Base-by-base conservation (phyloP, 176 grass and related monocot genomes). In the Rhynchospora pubera region DNA sequence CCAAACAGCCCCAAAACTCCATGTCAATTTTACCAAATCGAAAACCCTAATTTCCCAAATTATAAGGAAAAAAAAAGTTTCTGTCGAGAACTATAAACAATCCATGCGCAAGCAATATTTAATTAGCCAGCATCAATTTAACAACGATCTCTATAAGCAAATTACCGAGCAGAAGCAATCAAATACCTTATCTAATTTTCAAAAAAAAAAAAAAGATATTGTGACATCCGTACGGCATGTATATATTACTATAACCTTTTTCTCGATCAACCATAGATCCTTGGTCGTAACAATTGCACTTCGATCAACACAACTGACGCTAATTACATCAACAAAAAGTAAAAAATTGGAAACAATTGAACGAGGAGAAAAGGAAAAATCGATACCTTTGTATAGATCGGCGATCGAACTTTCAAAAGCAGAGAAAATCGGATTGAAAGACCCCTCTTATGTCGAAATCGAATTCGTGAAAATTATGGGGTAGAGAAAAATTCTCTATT, bases 301-400 rank as follows among this genome's bases (percentile, higher is more conserved):
- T 68, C 6, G 43, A 68, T 43, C 65, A 43, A 39, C 26, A 67
- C 65, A 19, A 5, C 30, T 28, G 34, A 69, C 39, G 32, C 30
- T 68, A 5, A 34, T 61, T 61, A 9, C 23, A 65, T 15, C 26
- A 39, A 14, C 24, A 65, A 15, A 65, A 65, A 3, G 32, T 14
- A 30, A 43, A 44, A 51, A 7, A 70, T 12, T 0, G 6, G 16
- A 46, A 70, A 46, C 42, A 46, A 70, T 45, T 43, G 16, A 9
- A 73, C 8, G 10, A 19, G 19, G 13, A 63, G 52, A 28, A 18
- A 14, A 63, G 52, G 16, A 26, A 14, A 65, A 64, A 48, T 78
- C 19, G 2, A 78, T 67, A 48, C 55, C 48, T 62, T 21, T 43
- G 77, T 18, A 8, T 60, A 79, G 77, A 79, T 79, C 77, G 77